These are phyloP conservation scores for Obba rivulosa DNA, from an alignment of 768 basidiomycete genomes.

Conservation along the genomic window DNA sequence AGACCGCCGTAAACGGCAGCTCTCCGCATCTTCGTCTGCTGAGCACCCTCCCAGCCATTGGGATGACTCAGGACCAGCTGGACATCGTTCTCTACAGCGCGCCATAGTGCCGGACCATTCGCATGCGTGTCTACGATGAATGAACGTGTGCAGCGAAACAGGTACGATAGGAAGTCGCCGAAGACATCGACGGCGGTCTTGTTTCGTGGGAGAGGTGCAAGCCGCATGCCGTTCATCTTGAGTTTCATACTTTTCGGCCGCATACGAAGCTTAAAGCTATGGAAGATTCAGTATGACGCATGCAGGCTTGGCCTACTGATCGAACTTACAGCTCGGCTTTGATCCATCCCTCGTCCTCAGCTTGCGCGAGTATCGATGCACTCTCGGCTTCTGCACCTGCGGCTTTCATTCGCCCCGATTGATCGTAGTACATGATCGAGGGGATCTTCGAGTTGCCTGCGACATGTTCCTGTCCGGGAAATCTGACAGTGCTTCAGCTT, in stretches of 20 bases:
- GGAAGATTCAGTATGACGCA: not conserved
- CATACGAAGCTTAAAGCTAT: conserved; percentile 75
- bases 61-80: conserved; percentile 77
- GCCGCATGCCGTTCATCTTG: conserved; percentile 80
- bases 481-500: conserved; percentile 35
- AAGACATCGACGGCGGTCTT: conserved; percentile 72
- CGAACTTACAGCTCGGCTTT: conserved; percentile 65
- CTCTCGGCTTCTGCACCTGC: conserved; percentile 77
- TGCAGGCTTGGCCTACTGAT: not conserved
- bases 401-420: conserved; percentile 55
- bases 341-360: conserved; percentile 75
- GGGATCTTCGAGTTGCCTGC: conserved; percentile 84
- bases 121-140: conserved; percentile 83
- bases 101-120: conserved; percentile 65
- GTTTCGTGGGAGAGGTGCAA: conserved; percentile 58
- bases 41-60: conserved; percentile 79
- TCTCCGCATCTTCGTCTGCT: conserved; percentile 73
- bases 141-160: conserved; percentile 66
- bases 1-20: conserved; percentile 68
- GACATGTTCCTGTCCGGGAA: conserved; percentile 82
- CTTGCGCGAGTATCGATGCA: conserved; percentile 49
- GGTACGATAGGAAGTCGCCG: conserved; percentile 72
- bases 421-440: conserved; percentile 70
- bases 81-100: conserved; percentile 60
- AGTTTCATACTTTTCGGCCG: conserved; percentile 75